Evolutionary conservation across 257 asterid genomes (phyloP), one percentile per base, ranked within the genome.

Genomic region (Echium plantagineum): DNA sequence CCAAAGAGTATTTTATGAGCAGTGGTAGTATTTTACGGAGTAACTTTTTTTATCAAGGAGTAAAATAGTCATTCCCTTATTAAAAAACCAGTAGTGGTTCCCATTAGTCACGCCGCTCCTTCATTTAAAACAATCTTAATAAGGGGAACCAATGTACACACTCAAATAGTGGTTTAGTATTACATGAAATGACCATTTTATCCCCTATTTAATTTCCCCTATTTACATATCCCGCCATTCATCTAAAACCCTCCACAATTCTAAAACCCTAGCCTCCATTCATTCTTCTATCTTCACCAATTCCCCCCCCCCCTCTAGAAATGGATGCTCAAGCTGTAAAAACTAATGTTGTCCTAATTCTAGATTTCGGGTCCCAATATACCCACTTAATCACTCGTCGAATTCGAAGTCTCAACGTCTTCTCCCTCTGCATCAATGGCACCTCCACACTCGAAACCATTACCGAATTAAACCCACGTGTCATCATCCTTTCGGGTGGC

Each of bases 331-430:
- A 77, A 65, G 79, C 69, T 28, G 87, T 74, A 58, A 77, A 78
- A 63, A 67, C 95, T 2, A 79, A 79, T 72, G 42, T 78, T 5
- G 95, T 89, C 5, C 64, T 89, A 0, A 86, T 89, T 60, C 80
- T 85, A 1, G 94, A 83, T 52, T 90, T 83, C 52, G 98, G 97
- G 7, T 93, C 98, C 7, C 98, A 93, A 70, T 93, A 93, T 77
- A 93, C 98, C 18, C 98, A 93, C 68, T 90, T 93, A 65, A 93
- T 93, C 68, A 93, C 97, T 57, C 84, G 99, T 15, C 66, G 99
- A 66, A 89, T 93, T 65, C 87, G 99, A 5, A 82, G 94, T 66
- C 77, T 93, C 65, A 77, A 86, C 15, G 78, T 89, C 32, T 86
- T 86, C 74, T 93, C 98, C 2, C 94, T 89, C 76, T 83, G 91